Evolutionary conservation across 2,329 filamentous ascomycete genomes (phyloP), one percentile per base, ranked within the genome.

Genomic region (Aschersonia sp.): DNA sequence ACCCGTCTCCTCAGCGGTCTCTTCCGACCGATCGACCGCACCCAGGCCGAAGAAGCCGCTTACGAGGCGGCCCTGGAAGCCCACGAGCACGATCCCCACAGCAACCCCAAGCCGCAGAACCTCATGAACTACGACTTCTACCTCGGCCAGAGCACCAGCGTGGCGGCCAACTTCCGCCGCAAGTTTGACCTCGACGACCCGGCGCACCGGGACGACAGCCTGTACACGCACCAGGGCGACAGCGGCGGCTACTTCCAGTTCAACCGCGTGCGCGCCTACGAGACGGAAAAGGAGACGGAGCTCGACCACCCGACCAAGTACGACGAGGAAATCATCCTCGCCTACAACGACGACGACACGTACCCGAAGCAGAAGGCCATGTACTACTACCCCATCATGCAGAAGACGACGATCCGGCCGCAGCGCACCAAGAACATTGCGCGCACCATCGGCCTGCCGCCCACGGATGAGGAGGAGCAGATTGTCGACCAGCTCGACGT

Each of bases 321-420:
- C 59, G 69, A 74, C 52, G 72, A 83, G 51, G 79, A 84, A 61
- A 66, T 83, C 35, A 70, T 81, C 48, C 63, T 84, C 31, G 70
- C 76, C 3, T 72, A 74, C 56, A 71, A 77, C 54, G 72, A 78
- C 51, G 73, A 74, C 51, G 71, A 62, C 30, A 56, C 63, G 45
- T 68, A 72, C 51, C 70, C 70, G 45, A 62, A 65, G 48, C 70
- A 76, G 52, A 77, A 76, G 59, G 79, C 72, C 6, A 76, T 73
- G 10, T 83, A 80, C 61, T 84, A 83, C 62, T 84, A 83, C 55
- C 81, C 81, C 4, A 71, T 84, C 52, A 75, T 83, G 64, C 78
- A 83, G 61, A 74, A 77, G 47, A 76, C 72, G 44, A 70, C 71
- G 29, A 76, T 84, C 55, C 70, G 77, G 43, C 77, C 77, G 32